Conservation (phyloP, 352 stramenopile genomes). For the Phytophthora chlamydospora region DNA sequence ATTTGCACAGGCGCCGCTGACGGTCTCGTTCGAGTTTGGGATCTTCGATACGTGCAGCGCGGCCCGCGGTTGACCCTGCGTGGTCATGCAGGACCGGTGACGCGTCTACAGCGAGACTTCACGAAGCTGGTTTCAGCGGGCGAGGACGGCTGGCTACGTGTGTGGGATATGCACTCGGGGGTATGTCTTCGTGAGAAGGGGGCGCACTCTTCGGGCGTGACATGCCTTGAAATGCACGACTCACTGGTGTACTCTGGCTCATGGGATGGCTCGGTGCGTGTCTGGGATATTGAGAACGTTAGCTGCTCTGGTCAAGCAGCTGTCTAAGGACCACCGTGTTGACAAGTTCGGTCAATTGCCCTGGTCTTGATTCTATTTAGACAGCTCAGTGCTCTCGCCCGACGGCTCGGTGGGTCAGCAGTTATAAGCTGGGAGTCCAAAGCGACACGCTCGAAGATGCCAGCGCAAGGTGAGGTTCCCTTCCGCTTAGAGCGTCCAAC, state of each 20-base stretch:
- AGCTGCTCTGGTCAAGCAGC: constrained; percentile 21
- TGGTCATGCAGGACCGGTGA: constrained; percentile 60
- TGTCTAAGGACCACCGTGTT: constrained; percentile 6
- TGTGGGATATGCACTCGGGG: constrained; percentile 86
- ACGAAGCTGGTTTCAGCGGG: constrained; percentile 79
- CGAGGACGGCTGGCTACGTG: constrained; percentile 72
- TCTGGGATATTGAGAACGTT: constrained; percentile 71
- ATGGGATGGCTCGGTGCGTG: constrained; percentile 74
- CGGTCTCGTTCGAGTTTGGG: constrained; percentile 81
- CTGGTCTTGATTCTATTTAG: not conserved
- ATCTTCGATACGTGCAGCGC: constrained; percentile 76
- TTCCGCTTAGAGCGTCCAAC: constrained; percentile 10
- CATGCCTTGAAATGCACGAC: constrained; percentile 64
- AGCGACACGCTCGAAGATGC: constrained; percentile 9
- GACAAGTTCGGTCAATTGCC: not conserved
- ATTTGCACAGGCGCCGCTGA: constrained; percentile 80
- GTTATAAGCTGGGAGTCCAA: constrained; percentile 9
- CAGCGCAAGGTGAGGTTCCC: constrained; percentile 2
- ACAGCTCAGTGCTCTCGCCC: too few species aligned
- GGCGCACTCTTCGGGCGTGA: constrained; percentile 69
- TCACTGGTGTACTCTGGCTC: constrained; percentile 72
- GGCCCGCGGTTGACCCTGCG: constrained; percentile 64
- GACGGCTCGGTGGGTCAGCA: not conserved
- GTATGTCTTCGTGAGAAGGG: constrained; percentile 61
- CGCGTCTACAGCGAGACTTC: constrained; percentile 79